Percentiles rank a stretch among this genome's conserved stretches.
Evolutionary conservation across 2,329 filamentous ascomycete genomes (phyloP).

Genomic region (Xylariaceae sp.): DNA sequence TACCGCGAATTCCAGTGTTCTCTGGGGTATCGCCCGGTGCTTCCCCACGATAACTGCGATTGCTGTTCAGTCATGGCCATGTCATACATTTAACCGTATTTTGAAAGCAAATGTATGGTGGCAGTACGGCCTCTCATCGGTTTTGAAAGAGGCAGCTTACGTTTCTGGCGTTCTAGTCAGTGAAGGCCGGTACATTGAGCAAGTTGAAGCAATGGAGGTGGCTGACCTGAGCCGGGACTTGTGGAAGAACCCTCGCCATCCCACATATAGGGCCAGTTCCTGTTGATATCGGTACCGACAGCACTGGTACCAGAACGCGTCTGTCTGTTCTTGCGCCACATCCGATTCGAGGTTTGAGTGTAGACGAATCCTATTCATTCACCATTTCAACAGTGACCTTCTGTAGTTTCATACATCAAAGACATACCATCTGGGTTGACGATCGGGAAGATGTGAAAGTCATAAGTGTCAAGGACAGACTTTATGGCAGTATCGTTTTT

Average conservation of each 20-base stretch:
- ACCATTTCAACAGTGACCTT: constrained; percentile 9
- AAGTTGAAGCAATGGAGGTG: no score
- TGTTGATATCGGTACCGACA: constrained; percentile 48
- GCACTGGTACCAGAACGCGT: constrained; percentile 38
- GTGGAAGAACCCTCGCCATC: constrained; percentile 41
- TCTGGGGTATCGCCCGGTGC: constrained; percentile 45
- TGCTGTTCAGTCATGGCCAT: constrained; percentile 2
- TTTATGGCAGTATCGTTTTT: constrained; percentile 38
- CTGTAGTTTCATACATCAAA: not conserved
- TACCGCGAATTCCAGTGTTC: constrained; percentile 39
- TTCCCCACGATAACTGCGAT: constrained; percentile 40
- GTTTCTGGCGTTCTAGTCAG: constrained; percentile 24
- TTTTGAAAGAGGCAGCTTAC: constrained; percentile 17
- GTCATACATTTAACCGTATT: not conserved
- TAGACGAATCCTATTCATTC: constrained; percentile 45
- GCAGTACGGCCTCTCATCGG: not conserved
- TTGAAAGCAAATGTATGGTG: not conserved
- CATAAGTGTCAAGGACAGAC: constrained; percentile 50
- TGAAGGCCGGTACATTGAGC: not conserved
- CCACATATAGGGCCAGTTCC: constrained; percentile 51
- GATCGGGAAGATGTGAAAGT: constrained; percentile 55
- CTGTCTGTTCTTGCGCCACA: constrained; percentile 53
- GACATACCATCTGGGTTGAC: constrained; percentile 50
- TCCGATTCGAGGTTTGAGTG: constrained; percentile 45
- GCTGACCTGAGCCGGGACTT: constrained; percentile 40